phyloP scores from a whole-genome alignment of 1,284 basidiomycete species.

The Vanrija humicola region DNA sequence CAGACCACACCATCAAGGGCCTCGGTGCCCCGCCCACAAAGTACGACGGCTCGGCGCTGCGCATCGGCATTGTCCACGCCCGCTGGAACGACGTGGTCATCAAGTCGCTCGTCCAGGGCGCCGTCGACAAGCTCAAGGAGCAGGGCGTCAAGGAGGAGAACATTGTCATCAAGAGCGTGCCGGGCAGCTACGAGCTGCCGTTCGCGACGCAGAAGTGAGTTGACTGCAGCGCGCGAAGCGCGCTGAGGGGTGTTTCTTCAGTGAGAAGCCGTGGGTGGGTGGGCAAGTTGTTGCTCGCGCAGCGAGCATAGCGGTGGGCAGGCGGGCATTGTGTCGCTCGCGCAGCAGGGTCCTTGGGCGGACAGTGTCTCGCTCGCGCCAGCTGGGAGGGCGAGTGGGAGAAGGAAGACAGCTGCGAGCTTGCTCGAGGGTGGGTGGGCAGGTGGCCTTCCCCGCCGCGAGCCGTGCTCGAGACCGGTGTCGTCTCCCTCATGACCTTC shows the following conservation, averaged over 20 bases:
- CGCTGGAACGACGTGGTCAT: slow-evolving; percentile 88
- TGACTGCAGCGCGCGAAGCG: no score
- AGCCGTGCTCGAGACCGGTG: no score
- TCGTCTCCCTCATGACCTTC: no score
- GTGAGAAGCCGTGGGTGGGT: neutral
- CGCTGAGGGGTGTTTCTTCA: neutral
- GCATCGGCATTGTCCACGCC: slow-evolving; percentile 86
- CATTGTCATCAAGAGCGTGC: slow-evolving; percentile 86
- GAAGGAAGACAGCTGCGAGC: no score
- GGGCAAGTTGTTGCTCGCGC: no score
- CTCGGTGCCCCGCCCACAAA: slow-evolving; percentile 59
- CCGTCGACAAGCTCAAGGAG: slow-evolving; percentile 70
- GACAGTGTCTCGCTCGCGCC: no score
- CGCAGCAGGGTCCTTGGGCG: no score
- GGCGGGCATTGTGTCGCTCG: no score
- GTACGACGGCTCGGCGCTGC: slow-evolving; percentile 72
- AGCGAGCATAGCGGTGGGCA: neutral
- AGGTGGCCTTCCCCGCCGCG: no score
- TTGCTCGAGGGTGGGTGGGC: no score
- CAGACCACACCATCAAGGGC: slow-evolving; percentile 64
- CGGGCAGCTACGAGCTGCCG: slow-evolving; percentile 91
- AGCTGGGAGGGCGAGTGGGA: no score
- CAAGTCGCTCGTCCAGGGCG: slow-evolving; percentile 73
- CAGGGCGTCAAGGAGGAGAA: slow-evolving; percentile 84
- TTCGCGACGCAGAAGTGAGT: slow-evolving; percentile 70